Evolutionary conservation across 179 eudicot genomes (phyloP).

Genomic region (Sideroxylon spinosum): DNA sequence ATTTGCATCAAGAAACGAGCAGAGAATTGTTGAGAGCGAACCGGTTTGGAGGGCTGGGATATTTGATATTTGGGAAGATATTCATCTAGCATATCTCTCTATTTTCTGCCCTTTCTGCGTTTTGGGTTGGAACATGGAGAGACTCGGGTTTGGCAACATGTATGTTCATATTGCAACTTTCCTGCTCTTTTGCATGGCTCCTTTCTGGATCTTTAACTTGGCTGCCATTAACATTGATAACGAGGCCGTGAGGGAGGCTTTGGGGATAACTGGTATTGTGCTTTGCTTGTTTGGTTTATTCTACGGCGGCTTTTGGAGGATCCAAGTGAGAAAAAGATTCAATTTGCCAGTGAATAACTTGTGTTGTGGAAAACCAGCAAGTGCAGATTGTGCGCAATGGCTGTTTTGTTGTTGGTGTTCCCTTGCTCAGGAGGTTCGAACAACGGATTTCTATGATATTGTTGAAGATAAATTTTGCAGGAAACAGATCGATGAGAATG

Average conservation of each 20-base stretch:
- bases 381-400: constrained; percentile 72
- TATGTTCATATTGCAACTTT: constrained; percentile 88
- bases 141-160: constrained; percentile 88
- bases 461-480: constrained; percentile 59
- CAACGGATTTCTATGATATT: constrained; percentile 69
- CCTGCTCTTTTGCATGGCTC: constrained; percentile 78
- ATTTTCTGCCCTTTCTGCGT: constrained; percentile 81
- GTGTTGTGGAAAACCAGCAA: constrained; percentile 64
- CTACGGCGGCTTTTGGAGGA: constrained; percentile 95
- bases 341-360: constrained; percentile 56
- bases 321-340: constrained; percentile 82
- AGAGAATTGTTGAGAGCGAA: constrained; percentile 29
- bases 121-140: constrained; percentile 99
- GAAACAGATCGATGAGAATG: constrained; percentile 29
- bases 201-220: constrained; percentile 78
- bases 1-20: constrained; percentile 55
- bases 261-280: constrained; percentile 63
- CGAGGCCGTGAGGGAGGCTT: constrained; percentile 54
- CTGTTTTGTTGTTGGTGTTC: constrained; percentile 96
- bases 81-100: constrained; percentile 46
- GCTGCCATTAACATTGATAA: constrained; percentile 75
- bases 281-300: constrained; percentile 78
- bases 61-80: constrained; percentile 62
- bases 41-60: constrained; percentile 60
- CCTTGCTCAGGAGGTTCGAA: constrained; percentile 92